Evolutionary conservation across 805 yeast species (phyloP).

Genomic region (Saccharomycopsis fodiens): DNA sequence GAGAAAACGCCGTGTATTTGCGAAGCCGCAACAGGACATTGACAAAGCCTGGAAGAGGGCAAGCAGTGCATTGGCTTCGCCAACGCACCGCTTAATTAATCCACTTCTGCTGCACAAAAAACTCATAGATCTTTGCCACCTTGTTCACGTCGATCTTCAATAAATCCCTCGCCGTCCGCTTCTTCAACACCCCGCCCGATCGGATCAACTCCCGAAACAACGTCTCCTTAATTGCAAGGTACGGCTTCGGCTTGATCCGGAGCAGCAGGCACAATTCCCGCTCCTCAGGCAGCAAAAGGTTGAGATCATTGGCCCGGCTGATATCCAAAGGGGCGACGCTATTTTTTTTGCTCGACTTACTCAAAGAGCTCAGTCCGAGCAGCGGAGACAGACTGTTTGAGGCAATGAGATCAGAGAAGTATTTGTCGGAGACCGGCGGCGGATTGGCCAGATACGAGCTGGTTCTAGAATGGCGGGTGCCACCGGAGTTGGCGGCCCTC

Average conservation of each 20-base stretch:
- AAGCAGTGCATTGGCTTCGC: too few species aligned
- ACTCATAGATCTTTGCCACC: slow-evolving; percentile 83
- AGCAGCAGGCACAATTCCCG: slow-evolving; percentile 76
- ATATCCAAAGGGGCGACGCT: slow-evolving; percentile 55
- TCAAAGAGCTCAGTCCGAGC: slow-evolving; percentile 1
- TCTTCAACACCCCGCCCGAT: slow-evolving; percentile 76
- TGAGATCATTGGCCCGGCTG: slow-evolving; percentile 73
- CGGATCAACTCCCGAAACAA: slow-evolving; percentile 80
- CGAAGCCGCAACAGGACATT: too few species aligned
- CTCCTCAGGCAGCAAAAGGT: slow-evolving; percentile 79
- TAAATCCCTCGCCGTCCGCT: slow-evolving; percentile 77
- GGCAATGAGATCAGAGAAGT: slow-evolving; percentile 11
- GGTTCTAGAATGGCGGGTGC: slow-evolving; percentile 30
- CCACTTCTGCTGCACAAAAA: slow-evolving; percentile 92
- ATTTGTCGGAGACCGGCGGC: slow-evolving; percentile 11
- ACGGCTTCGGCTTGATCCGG: slow-evolving; percentile 87
- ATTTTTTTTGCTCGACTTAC: slow-evolving; percentile 27
- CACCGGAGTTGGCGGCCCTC: slow-evolving; percentile 33
- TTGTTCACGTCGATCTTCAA: slow-evolving; percentile 80
- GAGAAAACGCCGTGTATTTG: too few species aligned
- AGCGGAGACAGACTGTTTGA: not conserved
- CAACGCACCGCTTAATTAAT: too few species aligned
- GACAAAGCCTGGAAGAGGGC: too few species aligned
- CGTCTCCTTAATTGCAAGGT: slow-evolving; percentile 84
- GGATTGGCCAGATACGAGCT: slow-evolving; percentile 20